These are phyloP conservation scores for Piper betle DNA, from an alignment of 164 flowering plant species.

Conservation along the genomic window DNA sequence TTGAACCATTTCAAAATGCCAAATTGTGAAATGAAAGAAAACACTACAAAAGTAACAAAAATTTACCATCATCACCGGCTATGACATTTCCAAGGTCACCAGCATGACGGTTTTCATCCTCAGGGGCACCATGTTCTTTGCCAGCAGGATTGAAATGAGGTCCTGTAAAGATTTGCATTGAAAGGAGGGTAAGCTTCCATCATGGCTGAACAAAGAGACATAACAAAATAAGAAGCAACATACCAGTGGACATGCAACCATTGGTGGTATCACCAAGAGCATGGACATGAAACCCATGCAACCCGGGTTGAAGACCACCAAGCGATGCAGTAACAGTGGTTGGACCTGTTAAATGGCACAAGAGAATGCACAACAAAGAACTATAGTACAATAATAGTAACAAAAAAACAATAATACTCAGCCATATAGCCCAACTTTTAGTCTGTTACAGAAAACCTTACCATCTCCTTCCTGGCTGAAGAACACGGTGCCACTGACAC, in stretches of 20 bases:
- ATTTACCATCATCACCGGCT: slow-evolving; percentile 75
- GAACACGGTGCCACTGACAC: slow-evolving; percentile 63
- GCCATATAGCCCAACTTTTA: not conserved
- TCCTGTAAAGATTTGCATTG: slow-evolving; percentile 12
- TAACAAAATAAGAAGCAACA: not conserved
- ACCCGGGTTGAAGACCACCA: slow-evolving; percentile 81
- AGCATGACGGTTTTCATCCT: slow-evolving; percentile 85
- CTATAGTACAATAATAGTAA: not conserved
- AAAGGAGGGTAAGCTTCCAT: not conserved
- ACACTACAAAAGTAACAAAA: not conserved
- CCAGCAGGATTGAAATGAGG: slow-evolving; percentile 87
- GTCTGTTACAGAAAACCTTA: slow-evolving; percentile 10
- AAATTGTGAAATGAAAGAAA: not conserved
- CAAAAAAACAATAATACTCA: not conserved
- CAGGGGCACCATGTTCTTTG: slow-evolving; percentile 92
- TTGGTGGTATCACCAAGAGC: slow-evolving; percentile 97
- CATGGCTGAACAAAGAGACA: not conserved
- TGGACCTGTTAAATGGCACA: slow-evolving; percentile 31
- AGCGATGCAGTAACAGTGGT: slow-evolving; percentile 73
- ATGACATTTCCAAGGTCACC: slow-evolving; percentile 91
- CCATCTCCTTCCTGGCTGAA: slow-evolving; percentile 89
- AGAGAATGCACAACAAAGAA: not conserved
- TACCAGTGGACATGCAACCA: slow-evolving; percentile 98
- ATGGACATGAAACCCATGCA: slow-evolving; percentile 95
- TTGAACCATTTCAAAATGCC: not conserved